Evolutionary conservation across 2,329 filamentous ascomycete species (phyloP), one percentile per base, ranked within the genome.

Genomic region (Fusarium brevicatenulatum): DNA sequence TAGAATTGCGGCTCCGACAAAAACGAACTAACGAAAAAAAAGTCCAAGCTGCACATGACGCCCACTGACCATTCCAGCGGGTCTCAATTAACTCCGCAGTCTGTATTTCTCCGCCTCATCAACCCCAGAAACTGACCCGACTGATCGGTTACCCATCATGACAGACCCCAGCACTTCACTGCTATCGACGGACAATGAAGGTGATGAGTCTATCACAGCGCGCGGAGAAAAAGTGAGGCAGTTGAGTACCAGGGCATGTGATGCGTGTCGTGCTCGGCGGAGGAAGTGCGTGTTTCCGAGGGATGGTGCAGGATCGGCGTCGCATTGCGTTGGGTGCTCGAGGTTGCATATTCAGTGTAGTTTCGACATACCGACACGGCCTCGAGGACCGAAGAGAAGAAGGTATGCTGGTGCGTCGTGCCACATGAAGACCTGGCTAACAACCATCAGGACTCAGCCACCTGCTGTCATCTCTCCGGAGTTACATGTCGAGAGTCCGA

Each of bases 181-280:
- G 3, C 18, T 58, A 0, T 62, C 10, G 1, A 44, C 49, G 4
- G 58, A 58, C 2, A n/a, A 61, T 19, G 58, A 32, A 28, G 37
- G 18, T 3, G 52, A 55, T 4, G 23, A 13, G 12, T 60, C 57
- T 1, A 8, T 34, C 1, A 19, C 15, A 4, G 18, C 23, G 25
- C 18, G 44, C 13, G 7, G 56, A 30, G 59, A 57, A n/a, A 58
- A 39, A 8, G 2, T 4, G 2, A 58, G 59, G 0, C 59, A 46
- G 0, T 4, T 62, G 40, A 39, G 4, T 0, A 40, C 59, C 1
- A 36, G 52, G 13, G 59, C 59, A 15, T 62, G 59, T 16, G 59
- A 62, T 47, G 59, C 59, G 5, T 62, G 59, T 40, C 59, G 59
- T 39, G 59, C 59, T n/a, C 52, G 59, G 52, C 40, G 59, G 32